phyloP scores from a whole-genome alignment of 2,329 filamentous ascomycete genomes.

The Alternaria atra region DNA sequence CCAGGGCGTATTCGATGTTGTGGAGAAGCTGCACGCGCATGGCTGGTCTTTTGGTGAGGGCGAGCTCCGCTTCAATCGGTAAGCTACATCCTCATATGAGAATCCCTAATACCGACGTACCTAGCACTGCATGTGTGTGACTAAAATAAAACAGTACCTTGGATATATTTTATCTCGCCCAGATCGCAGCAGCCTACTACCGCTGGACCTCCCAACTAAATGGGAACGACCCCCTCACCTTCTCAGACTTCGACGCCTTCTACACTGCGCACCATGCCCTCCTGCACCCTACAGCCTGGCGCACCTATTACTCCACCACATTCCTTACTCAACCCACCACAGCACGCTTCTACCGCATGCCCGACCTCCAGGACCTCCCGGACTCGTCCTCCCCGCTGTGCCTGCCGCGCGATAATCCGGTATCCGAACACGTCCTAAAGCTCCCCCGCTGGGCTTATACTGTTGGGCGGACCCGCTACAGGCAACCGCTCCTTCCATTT shows the following conservation, averaged over 20 bases:
- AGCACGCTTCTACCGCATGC: conserved; percentile 12
- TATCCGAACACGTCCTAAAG: too few species aligned
- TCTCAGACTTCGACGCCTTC: background rate
- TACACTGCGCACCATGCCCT: conserved; percentile 1
- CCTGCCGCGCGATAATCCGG: too few species aligned
- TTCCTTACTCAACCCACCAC: conserved; percentile 8
- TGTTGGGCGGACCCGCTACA: too few species aligned
- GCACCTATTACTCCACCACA: conserved; percentile 2
- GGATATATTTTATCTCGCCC: conserved; percentile 10
- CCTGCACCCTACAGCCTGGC: background rate
- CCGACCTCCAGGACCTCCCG: conserved; percentile 4
- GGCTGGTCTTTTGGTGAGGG: conserved; percentile 13
- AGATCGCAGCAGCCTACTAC: conserved; percentile 12
- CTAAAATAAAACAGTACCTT: conserved; percentile 5
- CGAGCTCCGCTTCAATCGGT: conserved; percentile 13
- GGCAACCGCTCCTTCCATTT: too few species aligned
- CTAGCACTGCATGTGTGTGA: background rate
- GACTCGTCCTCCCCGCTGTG: conserved; percentile 9
- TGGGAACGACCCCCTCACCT: background rate
- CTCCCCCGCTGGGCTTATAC: too few species aligned
- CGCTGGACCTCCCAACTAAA: conserved; percentile 6
- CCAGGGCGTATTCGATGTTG: conserved; percentile 10
- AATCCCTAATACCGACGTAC: conserved; percentile 6
- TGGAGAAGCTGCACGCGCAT: conserved; percentile 14
- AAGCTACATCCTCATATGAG: conserved; percentile 11